Percentiles rank a stretch among this genome's conserved stretches.
Conservation (phyloP, 2,329 filamentous ascomycete species). For the Cladosporium sp. region DNA sequence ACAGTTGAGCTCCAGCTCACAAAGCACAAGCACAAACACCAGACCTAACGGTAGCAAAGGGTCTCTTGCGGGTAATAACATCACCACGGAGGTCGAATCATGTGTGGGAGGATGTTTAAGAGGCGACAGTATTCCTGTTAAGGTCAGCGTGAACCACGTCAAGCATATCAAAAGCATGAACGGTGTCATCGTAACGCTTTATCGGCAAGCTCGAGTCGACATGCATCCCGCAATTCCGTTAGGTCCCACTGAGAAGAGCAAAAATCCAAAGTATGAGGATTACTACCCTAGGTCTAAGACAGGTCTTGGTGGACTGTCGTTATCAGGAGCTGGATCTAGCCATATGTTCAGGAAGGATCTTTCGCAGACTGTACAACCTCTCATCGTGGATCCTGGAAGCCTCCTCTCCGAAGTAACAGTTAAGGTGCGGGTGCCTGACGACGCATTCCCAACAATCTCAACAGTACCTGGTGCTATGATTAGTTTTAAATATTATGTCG, state of each 20-base stretch:
- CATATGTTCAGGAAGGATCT: conserved; percentile 96
- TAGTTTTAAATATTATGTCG: conserved; percentile 88
- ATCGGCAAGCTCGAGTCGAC: conserved; percentile 86
- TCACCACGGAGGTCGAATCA: conserved; percentile 80
- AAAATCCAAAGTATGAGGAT: conserved; percentile 71
- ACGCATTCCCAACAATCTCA: conserved; percentile 86
- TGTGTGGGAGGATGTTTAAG: conserved; percentile 78
- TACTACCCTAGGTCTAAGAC: conserved; percentile 84
- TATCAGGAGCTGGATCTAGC: conserved; percentile 80
- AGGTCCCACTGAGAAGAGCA: conserved; percentile 59
- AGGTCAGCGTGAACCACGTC: conserved; percentile 78
- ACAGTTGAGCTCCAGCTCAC: conserved; percentile 37
- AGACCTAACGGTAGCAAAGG: conserved; percentile 45
- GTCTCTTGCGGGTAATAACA: conserved; percentile 66
- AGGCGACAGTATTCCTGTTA: conserved; percentile 76
- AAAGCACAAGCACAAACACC: conserved; percentile 46
- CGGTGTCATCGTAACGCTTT: conserved; percentile 88
- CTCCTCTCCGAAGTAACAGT: conserved; percentile 77
- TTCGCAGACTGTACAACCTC: conserved; percentile 78
- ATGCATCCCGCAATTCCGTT: conserved; percentile 63
- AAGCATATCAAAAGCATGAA: conserved; percentile 87
- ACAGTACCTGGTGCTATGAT: conserved; percentile 91
- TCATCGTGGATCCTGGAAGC: conserved; percentile 79
- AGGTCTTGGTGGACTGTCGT: conserved; percentile 77
- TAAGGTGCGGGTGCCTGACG: conserved; percentile 80